Evolutionary conservation across 306 rosid species (phyloP), one percentile per base, ranked within the genome.

Genomic region (Trifolium dubium): DNA sequence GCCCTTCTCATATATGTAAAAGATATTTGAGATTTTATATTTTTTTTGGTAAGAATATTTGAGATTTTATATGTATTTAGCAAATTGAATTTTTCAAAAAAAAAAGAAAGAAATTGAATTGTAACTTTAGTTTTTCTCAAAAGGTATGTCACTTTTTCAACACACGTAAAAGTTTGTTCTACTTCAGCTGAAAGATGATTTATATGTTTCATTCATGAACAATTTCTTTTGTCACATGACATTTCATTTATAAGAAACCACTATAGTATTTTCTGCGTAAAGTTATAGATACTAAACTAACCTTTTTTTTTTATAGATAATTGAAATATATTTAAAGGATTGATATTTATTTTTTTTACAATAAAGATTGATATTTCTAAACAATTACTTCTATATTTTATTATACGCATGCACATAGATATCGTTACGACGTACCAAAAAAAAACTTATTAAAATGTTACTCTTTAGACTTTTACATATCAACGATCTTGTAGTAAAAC

Each of bases 1-100:
- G 49, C 86, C 92, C 89, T 53, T 58, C n/a, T 11, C 3, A 58
- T 69, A 39, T 43, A 10, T 39, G 7, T 19, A 64, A 71, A 12
- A 77, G 14, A 77, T 70, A 9, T 40, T 65, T 54, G 5, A 28
- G n/a, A n/a, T n/a, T n/a, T n/a, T n/a, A n/a, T n/a, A n/a, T n/a
- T n/a, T n/a, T n/a, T n/a, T n/a, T n/a, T n/a, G n/a, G n/a, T n/a
- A 71, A 12, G 70, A 10, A 77, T 70, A 9, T 41, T 54, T 54
- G 5, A 28, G 11, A 60, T 14, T 34, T 72, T 17, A 13, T 37
- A 49, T 35, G 28, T 56, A 78, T 15, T 37, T 41, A 78, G 55
- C 51, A 17, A 64, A 79, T 79, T 79, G 34, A 71, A 23, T 23
- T 23, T 23, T 23, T n/a, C n/a, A n/a, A n/a, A n/a, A n/a, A n/a